Base-by-base conservation (phyloP, 1,139 yeast genomes). In the Zygoascus hellenicus region DNA sequence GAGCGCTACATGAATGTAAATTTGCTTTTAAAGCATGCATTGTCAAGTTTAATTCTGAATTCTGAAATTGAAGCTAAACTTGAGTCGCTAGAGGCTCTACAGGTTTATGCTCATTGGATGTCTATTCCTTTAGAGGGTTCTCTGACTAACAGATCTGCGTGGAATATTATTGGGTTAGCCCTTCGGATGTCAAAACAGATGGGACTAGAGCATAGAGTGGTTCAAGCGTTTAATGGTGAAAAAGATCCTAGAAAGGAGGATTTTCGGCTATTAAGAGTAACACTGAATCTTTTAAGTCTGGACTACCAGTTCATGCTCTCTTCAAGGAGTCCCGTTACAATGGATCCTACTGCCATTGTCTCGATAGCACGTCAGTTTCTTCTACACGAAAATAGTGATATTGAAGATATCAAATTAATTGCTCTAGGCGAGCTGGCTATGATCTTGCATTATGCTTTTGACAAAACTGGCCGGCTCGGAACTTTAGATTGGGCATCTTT, bases 81-180 rank as follows among this genome's bases (percentile, higher is more conserved):
- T 14, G 42, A 39, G 14, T 14, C 17, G 5, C 6, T 39, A 34
- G 42, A 39, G 11, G 42, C 42, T 9, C 26, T 39, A 9, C 42
- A 26, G 14, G 16, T 39, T 10, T 39, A 29, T 29, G 34, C 34
- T 10, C 42, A 39, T n/a, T 39, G 42, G 42, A 39, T 26, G 42
- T 33, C 42, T 26, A 10, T 39, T 13, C 14, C 33, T 5, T n/a
- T 9, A 11, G 11, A 16, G n/a, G 42, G 13, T 5, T 14, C 33
- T 9, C 26, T 39, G 26, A 16, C 13, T 10, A 29, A 39, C 6
- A 29, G 35, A 14, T 39, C 42, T n/a, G 16, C 54, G 26, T 59
- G 63, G 63, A 58, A 55, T 37, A 43, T 51, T n/a, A 56, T 59
- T 14, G 62, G 63, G 11, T 42, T 54, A 26, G 60, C 56, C 5